These are phyloP conservation scores for Chaetothyriales sp. DNA, from an alignment of 2,329 filamentous ascomycete species.

Conservation along the genomic window DNA sequence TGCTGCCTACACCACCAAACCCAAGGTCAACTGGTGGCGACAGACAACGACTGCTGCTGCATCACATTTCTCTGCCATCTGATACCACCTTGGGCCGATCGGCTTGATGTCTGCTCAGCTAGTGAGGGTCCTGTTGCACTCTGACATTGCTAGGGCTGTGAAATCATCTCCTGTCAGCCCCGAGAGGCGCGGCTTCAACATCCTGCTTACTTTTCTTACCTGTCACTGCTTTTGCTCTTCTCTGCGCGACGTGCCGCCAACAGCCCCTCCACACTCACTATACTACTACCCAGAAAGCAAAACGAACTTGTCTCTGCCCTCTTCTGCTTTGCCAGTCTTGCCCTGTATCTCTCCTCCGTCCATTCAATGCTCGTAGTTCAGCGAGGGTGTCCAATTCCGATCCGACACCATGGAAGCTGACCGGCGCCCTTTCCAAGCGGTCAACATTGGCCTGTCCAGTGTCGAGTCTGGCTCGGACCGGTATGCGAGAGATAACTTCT, in stretches of 20 bases:
- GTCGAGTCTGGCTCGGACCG: slow-evolving; percentile 17
- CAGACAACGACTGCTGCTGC: background rate
- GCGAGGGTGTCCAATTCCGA: slow-evolving; percentile 4
- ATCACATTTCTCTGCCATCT: background rate
- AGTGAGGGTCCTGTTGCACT: background rate
- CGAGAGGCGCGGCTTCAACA: background rate
- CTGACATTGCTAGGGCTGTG: no score
- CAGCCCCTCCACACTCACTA: background rate
- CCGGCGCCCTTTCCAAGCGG: slow-evolving; percentile 6
- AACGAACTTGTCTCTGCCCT: no score
- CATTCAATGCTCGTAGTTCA: slow-evolving; percentile 5
- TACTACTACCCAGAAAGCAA: no score
- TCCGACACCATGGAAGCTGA: slow-evolving; percentile 8
- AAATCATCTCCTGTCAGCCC: background rate
- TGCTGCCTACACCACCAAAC: no score
- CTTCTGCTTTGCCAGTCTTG: background rate
- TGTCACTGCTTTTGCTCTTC: background rate
- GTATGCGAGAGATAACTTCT: slow-evolving; percentile 20
- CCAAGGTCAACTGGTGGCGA: no score
- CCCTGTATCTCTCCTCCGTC: background rate
- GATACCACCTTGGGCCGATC: background rate
- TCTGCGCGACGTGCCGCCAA: background rate
- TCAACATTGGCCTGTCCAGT: slow-evolving; percentile 20
- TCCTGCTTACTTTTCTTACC: background rate
- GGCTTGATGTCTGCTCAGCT: background rate